These are phyloP conservation scores for Grammothele lineata DNA, from an alignment of 768 basidiomycete genomes.

Conservation along the genomic window DNA sequence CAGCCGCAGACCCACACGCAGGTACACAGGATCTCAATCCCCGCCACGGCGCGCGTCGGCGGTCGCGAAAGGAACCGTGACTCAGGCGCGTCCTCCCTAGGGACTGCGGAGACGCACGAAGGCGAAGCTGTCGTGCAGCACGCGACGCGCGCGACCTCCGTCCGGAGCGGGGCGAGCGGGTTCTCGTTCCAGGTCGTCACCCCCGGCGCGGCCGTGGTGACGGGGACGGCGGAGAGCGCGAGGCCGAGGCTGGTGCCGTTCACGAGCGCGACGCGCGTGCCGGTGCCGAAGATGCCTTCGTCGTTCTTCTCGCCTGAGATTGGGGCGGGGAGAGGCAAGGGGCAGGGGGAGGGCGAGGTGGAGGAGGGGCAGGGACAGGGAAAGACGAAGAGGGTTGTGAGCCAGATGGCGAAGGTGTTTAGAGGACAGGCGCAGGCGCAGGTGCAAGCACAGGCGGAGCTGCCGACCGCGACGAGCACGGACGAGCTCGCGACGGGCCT, in stretches of 20 bases:
- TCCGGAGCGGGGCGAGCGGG: constrained; percentile 43
- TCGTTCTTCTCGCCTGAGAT: constrained; percentile 9
- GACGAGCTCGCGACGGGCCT: constrained; percentile 70
- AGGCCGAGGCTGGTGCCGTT: constrained; percentile 70
- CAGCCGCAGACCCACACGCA: constrained; percentile 33
- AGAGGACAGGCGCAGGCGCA: constrained; percentile 29
- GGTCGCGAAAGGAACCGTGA: too few species aligned
- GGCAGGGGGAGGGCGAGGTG: neutral
- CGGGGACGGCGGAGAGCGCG: constrained; percentile 10
- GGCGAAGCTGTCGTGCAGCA: constrained; percentile 43
- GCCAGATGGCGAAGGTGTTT: constrained; percentile 63
- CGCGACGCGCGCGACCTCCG: constrained; percentile 50
- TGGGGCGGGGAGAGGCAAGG: neutral
- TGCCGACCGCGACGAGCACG: constrained; percentile 33
- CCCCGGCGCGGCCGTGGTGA: neutral
- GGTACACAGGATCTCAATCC: constrained; percentile 18
- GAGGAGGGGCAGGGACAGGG: constrained; percentile 12
- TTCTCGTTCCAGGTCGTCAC: constrained; percentile 28
- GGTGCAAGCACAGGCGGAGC: constrained; percentile 9
- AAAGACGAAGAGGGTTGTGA: constrained; percentile 42
- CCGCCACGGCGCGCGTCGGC: neutral
- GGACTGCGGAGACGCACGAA: constrained; percentile 33
- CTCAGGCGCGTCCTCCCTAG: constrained; percentile 24
- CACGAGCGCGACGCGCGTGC: constrained; percentile 62
- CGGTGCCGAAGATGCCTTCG: constrained; percentile 48